A percentile compares a stretch with the other conserved stretches of the same genome.
Conservation (phyloP, 2,329 filamentous ascomycete species). For the Trichoderma sp. region DNA sequence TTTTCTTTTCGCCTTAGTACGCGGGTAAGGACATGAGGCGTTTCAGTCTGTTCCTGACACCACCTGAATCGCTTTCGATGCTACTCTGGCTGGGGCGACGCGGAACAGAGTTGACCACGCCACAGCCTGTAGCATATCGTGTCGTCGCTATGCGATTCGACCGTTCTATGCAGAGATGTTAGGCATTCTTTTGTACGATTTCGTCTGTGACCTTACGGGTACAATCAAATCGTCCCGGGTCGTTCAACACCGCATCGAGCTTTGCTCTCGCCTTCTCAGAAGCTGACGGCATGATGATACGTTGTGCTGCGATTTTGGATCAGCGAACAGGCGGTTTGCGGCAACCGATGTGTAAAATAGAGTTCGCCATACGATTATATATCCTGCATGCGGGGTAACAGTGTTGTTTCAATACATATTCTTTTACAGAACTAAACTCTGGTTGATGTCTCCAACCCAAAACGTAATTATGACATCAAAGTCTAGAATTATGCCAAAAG, state of each 20-base stretch:
- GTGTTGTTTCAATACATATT: background rate
- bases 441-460: background rate
- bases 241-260: slow-evolving; percentile 15
- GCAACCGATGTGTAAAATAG: background rate
- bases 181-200: background rate
- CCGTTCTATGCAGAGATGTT: slow-evolving; percentile 2
- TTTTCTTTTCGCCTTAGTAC: background rate
- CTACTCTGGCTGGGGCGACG: slow-evolving; percentile 11
- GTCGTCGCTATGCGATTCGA: slow-evolving; percentile 15
- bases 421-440: background rate
- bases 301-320: background rate
- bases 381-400: slow-evolving; percentile 9
- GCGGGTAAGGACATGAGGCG: slow-evolving; percentile 3
- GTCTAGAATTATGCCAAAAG: background rate
- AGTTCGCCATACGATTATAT: background rate
- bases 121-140: slow-evolving; percentile 9
- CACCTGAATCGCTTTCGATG: background rate
- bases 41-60: background rate
- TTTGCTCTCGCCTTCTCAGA: slow-evolving; percentile 9
- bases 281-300: slow-evolving; percentile 9
- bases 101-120: slow-evolving; percentile 6
- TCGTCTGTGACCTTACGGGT: slow-evolving; percentile 4
- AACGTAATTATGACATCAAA: slow-evolving; percentile 16
- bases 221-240: slow-evolving; percentile 5
- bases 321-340: background rate